Percentiles rank a stretch among this genome's conserved stretches.
These are phyloP conservation scores for Apiospora koreana DNA, from an alignment of 2,329 filamentous ascomycete species.

Conservation along the genomic window DNA sequence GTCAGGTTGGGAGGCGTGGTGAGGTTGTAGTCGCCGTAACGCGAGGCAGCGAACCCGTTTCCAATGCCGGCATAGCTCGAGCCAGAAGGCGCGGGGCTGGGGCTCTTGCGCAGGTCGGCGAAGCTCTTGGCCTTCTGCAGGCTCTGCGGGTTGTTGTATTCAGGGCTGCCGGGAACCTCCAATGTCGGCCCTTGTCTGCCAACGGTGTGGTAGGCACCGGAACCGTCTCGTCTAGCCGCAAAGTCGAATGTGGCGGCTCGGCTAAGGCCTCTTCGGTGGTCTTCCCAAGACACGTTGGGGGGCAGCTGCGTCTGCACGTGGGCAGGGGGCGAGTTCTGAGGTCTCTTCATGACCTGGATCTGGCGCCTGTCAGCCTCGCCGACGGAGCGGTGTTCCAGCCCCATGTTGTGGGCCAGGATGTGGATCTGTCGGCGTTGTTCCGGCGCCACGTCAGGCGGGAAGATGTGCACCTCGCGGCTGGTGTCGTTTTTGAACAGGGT, in stretches of 20 bases:
- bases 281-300: conserved; percentile 70
- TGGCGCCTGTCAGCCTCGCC: conserved; percentile 86
- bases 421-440: conserved; percentile 88
- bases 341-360: conserved; percentile 81
- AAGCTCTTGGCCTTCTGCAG: conserved; percentile 95
- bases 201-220: conserved; percentile 73
- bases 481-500: conserved; percentile 84
- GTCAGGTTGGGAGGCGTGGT: conserved; percentile 36
- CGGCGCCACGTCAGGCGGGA: conserved; percentile 78
- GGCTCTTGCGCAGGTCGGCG: conserved; percentile 91
- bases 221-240: conserved; percentile 67
- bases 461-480: conserved; percentile 77
- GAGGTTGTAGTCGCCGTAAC: conserved; percentile 34
- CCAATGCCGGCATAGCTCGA: conserved; percentile 70
- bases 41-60: conserved; percentile 43
- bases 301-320: conserved; percentile 56
- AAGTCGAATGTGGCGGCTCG: conserved; percentile 98
- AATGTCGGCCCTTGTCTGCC: conserved; percentile 84
- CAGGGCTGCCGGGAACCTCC: conserved; percentile 80
- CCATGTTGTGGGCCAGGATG: conserved; percentile 93
- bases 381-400: conserved; percentile 85
- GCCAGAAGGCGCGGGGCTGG: conserved; percentile 86
- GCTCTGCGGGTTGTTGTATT: conserved; percentile 69
- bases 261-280: conserved; percentile 81
- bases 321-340: conserved; percentile 53